phyloP scores from a whole-genome alignment of 1,284 basidiomycete genomes.

The Ceratobasidium sp. region DNA sequence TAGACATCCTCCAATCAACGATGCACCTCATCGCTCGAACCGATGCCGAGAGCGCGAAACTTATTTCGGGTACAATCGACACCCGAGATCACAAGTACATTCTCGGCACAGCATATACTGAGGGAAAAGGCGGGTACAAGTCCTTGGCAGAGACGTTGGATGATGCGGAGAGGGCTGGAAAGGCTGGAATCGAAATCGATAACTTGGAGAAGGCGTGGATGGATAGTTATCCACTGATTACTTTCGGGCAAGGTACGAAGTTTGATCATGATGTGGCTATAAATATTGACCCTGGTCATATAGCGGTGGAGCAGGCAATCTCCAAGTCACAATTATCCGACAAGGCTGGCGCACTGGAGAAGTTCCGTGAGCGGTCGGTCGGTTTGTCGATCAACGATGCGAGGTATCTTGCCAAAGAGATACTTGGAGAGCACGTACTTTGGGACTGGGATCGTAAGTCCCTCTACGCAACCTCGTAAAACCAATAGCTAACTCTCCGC shows the following conservation, averaged over 20 bases:
- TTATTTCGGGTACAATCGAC: constrained; percentile 88
- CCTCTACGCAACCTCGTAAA: neutral
- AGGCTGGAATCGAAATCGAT: constrained; percentile 78
- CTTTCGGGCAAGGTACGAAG: constrained; percentile 82
- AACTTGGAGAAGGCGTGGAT: constrained; percentile 84
- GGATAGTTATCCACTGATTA: constrained; percentile 76
- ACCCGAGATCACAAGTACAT: constrained; percentile 79
- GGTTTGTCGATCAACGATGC: constrained; percentile 84
- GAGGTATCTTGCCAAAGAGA: constrained; percentile 76
- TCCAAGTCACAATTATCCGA: constrained; percentile 64
- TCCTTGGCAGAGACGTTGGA: constrained; percentile 80
- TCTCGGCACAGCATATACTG: constrained; percentile 70
- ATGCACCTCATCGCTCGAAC: constrained; percentile 93
- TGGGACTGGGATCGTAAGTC: constrained; percentile 91
- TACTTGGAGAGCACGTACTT: constrained; percentile 76
- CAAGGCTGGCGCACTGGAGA: constrained; percentile 70
- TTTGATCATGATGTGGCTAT: constrained; percentile 25
- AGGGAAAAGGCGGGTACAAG: constrained; percentile 58
- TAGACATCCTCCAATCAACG: constrained; percentile 87
- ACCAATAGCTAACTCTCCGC: neutral
- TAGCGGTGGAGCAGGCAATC: constrained; percentile 63
- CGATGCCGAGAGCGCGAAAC: constrained; percentile 90
- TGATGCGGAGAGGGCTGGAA: constrained; percentile 79
- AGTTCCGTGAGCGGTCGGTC: constrained; percentile 70
- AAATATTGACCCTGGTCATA: constrained; percentile 37